phyloP scores from a whole-genome alignment of 1,284 basidiomycete genomes.

The Sporisorium scitamineum region DNA sequence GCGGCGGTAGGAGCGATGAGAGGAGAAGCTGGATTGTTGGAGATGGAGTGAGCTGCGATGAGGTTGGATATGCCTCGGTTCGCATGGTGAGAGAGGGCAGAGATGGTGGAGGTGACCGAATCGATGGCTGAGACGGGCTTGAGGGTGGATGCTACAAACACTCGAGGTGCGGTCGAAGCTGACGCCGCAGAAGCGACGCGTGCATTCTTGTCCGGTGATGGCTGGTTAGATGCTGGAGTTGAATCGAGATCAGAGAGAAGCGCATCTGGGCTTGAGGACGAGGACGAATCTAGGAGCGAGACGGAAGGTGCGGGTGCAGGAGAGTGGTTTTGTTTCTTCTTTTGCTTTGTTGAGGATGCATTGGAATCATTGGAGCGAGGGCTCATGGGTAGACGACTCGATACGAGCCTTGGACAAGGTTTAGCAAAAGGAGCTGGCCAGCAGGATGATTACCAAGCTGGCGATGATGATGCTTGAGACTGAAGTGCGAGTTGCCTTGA shows the following conservation, averaged over 20 bases:
- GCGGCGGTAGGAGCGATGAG: slow-evolving; percentile 6
- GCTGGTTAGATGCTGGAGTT: neutral
- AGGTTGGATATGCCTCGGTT: slow-evolving; percentile 41
- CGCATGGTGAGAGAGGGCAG: slow-evolving; percentile 41
- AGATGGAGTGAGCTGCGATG: slow-evolving; percentile 25
- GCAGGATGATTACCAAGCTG: neutral
- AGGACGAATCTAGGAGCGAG: neutral
- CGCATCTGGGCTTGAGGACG: neutral
- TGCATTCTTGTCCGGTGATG: no score
- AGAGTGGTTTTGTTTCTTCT: slow-evolving; percentile 28
- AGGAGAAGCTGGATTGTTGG: slow-evolving; percentile 15
- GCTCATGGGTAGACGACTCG: slow-evolving; percentile 26
- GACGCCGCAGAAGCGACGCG: slow-evolving; percentile 1
- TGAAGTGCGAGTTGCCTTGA: neutral
- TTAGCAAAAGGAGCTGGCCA: neutral
- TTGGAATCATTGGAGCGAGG: slow-evolving; percentile 35
- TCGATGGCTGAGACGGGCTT: slow-evolving; percentile 41
- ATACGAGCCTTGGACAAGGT: slow-evolving; percentile 1
- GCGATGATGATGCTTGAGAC: neutral
- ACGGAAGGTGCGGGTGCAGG: neutral
- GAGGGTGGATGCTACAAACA: slow-evolving; percentile 29
- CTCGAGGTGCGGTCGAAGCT: slow-evolving; percentile 14
- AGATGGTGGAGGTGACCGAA: slow-evolving; percentile 41
- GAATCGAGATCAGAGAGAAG: neutral
- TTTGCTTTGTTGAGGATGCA: slow-evolving; percentile 34